A percentile compares a stretch with the other conserved stretches of the same genome.
These are phyloP conservation scores for Podaxis sp. DNA, from an alignment of 768 basidiomycete genomes.

Conservation along the genomic window DNA sequence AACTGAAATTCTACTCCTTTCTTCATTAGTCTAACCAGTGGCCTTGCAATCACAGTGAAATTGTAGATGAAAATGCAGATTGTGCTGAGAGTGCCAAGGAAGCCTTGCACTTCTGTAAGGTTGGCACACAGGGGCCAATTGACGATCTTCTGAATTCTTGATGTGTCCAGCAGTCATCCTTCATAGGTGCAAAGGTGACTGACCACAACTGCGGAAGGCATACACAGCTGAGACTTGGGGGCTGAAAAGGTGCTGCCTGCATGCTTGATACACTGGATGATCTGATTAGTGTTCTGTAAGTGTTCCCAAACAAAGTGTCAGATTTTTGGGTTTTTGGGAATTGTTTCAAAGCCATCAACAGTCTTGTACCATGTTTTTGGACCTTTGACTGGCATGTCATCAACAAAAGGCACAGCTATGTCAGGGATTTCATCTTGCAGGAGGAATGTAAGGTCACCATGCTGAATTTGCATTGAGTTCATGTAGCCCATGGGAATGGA, in stretches of 20 bases:
- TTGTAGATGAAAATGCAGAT: slow-evolving; percentile 25
- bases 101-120: slow-evolving; percentile 22
- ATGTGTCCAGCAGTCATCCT: slow-evolving; percentile 25
- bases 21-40: slow-evolving; percentile 21
- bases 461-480: slow-evolving; percentile 35
- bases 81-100: slow-evolving; percentile 16
- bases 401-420: slow-evolving; percentile 26
- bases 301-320: slow-evolving; percentile 33
- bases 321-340: slow-evolving; percentile 10
- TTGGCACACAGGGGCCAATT: slow-evolving; percentile 25
- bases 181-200: slow-evolving; percentile 33
- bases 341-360: neutral
- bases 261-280: slow-evolving; percentile 24
- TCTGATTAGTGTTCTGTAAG: slow-evolving; percentile 5
- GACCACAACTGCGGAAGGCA: slow-evolving; percentile 8
- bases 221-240: slow-evolving; percentile 24
- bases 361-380: slow-evolving; percentile 30
- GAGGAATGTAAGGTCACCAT: slow-evolving; percentile 31
- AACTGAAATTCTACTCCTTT: slow-evolving; percentile 26
- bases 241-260: slow-evolving; percentile 32
- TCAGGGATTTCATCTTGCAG: slow-evolving; percentile 30
- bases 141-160: slow-evolving; percentile 19
- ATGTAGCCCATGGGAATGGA: slow-evolving; percentile 40
- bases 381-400: slow-evolving; percentile 33
- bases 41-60: slow-evolving; percentile 20